Conservation (phyloP, 352 stramenopile species). For the Pythium oligandrum region DNA sequence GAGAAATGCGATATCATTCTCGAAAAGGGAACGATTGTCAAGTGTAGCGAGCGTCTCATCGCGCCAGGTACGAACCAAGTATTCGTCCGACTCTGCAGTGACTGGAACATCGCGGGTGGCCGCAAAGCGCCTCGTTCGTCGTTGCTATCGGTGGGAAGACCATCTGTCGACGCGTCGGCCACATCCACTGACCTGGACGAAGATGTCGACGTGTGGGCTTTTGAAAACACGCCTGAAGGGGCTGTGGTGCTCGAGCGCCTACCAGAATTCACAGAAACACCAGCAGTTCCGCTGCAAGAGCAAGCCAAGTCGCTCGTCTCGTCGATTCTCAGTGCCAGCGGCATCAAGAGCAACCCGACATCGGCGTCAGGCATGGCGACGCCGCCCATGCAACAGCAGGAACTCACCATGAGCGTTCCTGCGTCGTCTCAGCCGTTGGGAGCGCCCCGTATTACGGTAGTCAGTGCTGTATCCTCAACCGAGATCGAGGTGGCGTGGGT, state of each 20-base stretch:
- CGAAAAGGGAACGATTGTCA: slow-evolving; percentile 33
- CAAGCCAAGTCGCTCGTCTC: slow-evolving; percentile 69
- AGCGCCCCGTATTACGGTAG: not conserved
- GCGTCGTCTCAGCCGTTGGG: not conserved
- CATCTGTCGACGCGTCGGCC: no score
- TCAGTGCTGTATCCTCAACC: slow-evolving; percentile 13
- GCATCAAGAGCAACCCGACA: slow-evolving; percentile 23
- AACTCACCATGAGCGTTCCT: not conserved
- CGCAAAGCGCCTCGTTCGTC: slow-evolving; percentile 1
- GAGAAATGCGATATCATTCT: slow-evolving; percentile 27
- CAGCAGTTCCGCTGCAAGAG: slow-evolving; percentile 40
- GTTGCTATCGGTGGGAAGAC: no score
- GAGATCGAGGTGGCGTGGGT: slow-evolving; percentile 78
- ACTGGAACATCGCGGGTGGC: slow-evolving; percentile 18
- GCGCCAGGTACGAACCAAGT: slow-evolving; percentile 31
- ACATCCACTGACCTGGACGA: slow-evolving; percentile 3
- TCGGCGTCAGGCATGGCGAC: not conserved
- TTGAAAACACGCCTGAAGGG: slow-evolving; percentile 28
- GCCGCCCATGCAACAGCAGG: not conserved
- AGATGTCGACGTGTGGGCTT: slow-evolving; percentile 19
- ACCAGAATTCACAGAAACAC: slow-evolving; percentile 34
- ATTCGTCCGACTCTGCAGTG: slow-evolving; percentile 23
- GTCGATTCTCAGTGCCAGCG: slow-evolving; percentile 46
- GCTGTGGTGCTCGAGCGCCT: slow-evolving; percentile 42
- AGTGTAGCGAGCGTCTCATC: slow-evolving; percentile 30